phyloP scores from a whole-genome alignment of 768 basidiomycete genomes.

The Rhizopogon salebrosus region DNA sequence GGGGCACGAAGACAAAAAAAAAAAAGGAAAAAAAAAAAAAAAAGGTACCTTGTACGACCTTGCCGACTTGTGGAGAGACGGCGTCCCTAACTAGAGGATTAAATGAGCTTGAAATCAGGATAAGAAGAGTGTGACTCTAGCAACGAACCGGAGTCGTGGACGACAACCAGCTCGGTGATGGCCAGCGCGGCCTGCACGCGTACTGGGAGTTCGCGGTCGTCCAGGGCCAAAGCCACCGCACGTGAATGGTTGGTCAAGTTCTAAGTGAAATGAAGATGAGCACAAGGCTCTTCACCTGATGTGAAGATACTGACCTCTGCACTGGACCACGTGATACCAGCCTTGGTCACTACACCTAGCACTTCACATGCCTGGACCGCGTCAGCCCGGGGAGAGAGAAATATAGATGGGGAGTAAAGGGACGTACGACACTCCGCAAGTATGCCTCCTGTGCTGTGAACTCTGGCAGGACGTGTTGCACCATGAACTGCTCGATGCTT shows the following conservation, averaged over 20 bases:
- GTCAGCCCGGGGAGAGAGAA: neutral
- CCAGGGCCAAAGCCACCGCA: constrained; percentile 60
- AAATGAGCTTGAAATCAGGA: neutral
- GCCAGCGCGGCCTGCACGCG: constrained; percentile 80
- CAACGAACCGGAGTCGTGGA: constrained; percentile 55
- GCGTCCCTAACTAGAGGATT: constrained; percentile 51
- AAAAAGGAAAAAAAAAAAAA: no score
- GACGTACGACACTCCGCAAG: constrained; percentile 70
- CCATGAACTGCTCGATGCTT: constrained; percentile 73
- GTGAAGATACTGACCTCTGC: constrained; percentile 43
- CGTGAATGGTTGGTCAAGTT: constrained; percentile 60
- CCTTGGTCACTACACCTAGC: constrained; percentile 66
- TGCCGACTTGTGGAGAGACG: constrained; percentile 73
- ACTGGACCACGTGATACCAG: constrained; percentile 59
- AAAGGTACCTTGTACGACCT: constrained; percentile 74
- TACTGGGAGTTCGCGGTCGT: constrained; percentile 78
- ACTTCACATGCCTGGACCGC: constrained; percentile 71
- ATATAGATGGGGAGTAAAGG: neutral
- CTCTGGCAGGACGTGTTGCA: constrained; percentile 70
- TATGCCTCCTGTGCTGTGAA: constrained; percentile 64
- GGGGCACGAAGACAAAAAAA: neutral
- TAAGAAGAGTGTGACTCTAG: neutral
- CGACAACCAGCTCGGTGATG: constrained; percentile 68
- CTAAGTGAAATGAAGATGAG: constrained; percentile 27
- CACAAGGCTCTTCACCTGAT: neutral